phyloP scores from a whole-genome alignment of 2,329 filamentous ascomycete species.

The Fusarium veterinarium region DNA sequence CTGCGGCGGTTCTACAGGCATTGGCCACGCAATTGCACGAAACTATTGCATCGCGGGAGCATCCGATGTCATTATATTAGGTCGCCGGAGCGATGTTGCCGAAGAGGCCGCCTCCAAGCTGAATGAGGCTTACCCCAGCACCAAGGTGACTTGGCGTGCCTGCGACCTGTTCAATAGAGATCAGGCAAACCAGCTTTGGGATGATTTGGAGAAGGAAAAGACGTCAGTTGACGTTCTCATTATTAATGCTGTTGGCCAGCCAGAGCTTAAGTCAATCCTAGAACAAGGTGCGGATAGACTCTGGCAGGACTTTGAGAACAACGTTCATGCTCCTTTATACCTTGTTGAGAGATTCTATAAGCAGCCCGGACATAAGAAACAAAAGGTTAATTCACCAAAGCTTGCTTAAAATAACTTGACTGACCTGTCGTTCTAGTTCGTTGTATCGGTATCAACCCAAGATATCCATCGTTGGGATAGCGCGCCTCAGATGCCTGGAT shows the following conservation, averaged over 20 bases:
- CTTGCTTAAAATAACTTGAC: fast-evolving
- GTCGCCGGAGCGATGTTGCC: constrained; percentile 31
- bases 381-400: constrained; percentile 1
- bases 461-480: constrained; percentile 45
- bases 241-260: constrained; percentile 20
- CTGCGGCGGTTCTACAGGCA: constrained; percentile 73
- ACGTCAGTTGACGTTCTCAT: constrained; percentile 22
- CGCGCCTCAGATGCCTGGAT: constrained; percentile 41
- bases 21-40: constrained; percentile 72
- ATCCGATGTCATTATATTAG: constrained; percentile 52
- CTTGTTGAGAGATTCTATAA: constrained; percentile 34
- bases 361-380: constrained; percentile 14
- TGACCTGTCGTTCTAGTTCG: not conserved
- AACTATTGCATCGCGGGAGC: constrained; percentile 61
- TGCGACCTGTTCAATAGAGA: constrained; percentile 16
- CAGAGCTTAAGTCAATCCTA: constrained; percentile 21
- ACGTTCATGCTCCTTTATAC: constrained; percentile 31
- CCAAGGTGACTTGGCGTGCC: not conserved
- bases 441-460: constrained; percentile 28
- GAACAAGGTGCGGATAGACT: constrained; percentile 38
- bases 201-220: constrained; percentile 4
- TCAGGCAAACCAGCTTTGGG: constrained; percentile 15
- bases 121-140: constrained; percentile 7
- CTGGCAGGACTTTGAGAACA: constrained; percentile 40
- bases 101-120: constrained; percentile 15